Evolutionary conservation across 1,139 yeast species (phyloP), one percentile per base, ranked within the genome.

Genomic region (Blastobotrys aristatus): DNA sequence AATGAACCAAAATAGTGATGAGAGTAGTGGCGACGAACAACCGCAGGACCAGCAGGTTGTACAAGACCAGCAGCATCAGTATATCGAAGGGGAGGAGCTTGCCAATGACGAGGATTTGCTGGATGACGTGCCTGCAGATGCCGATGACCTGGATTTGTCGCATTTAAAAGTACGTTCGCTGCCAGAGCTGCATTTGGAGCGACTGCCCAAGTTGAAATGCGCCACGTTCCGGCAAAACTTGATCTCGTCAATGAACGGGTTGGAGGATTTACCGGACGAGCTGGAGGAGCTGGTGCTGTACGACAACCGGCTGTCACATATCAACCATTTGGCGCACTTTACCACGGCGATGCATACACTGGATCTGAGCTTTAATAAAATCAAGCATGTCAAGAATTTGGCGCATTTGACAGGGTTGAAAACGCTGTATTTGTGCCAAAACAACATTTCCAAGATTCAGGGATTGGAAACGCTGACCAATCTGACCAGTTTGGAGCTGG

Each of bases 281-380:
- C 59, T 92, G 57, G 86, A 79, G 56, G 95, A 89, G 55, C 70
- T 94, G 54, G 98, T 92, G 64, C 73, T 90, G 32, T 94, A 94
- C 63, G 98, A 94, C 66, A 94, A 94, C 67, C 72, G 96, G 57
- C 84, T 94, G 56, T 80, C 84, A 53, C 97, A 90, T 62, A 87
- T 92, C 47, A 74, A 77, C 50, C 81, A 77, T 56, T 65, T 88
- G 36, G 78, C 76, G 50, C 80, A 80, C 50, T 76, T 88, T 57
- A 67, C 66, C 11, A 31, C 46, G 20, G 75, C 79, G 22, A 68
- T 92, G 60, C 74, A 67, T 50, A 75, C 66, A 47, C 72, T 94
- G 56, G 99, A 94, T 65, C 72, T 94, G 31, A 86, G 96, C 35
- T 94, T 92, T 70, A 94, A 94, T 68, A 86, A 84, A 61, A 87